Base-by-base conservation (phyloP, 768 basidiomycete genomes). In the Flagelloscypha sp. region DNA sequence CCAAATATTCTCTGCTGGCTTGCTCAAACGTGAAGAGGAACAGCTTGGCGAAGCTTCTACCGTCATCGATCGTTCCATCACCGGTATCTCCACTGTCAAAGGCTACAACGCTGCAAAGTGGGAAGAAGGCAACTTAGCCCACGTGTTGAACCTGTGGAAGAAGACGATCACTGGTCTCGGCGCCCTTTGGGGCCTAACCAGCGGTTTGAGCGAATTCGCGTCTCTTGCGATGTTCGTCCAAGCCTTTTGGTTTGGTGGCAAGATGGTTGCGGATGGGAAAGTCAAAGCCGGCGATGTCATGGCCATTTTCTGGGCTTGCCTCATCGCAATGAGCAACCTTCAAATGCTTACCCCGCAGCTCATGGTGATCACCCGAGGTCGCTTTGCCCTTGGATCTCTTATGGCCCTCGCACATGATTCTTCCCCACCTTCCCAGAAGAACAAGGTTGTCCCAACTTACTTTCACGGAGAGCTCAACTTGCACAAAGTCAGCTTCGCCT, bases 31-130 rank as follows among this genome's bases (percentile, higher is more conserved):
- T 17, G 90, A 97, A 47, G 78, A 84, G 30, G 51, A 62, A 0
- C 69, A 79, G 12, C 74, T 79, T 4, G 76, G 79, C 6, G 61
- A 66, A n/a, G 84, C 84, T 0, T 83, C n/a, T n/a, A n/a, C n/a
- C n/a, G n/a, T n/a, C n/a, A n/a, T n/a, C n/a, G 24, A 61, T 61
- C 2, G 49, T 51, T 76, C 84, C 68, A 2, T 13, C 43, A 48
- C 27, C 53, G 56, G n/a, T n/a, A n/a, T n/a, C n/a, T n/a, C n/a
- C n/a, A n/a, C n/a, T n/a, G n/a, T 97, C n/a, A n/a, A n/a, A n/a
- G n/a, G n/a, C n/a, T n/a, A n/a, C n/a, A n/a, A n/a, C n/a, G n/a
- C n/a, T n/a, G n/a, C n/a, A n/a, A n/a, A n/a, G n/a, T n/a, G n/a
- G n/a, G n/a, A n/a, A n/a, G n/a, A n/a, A n/a, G n/a, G n/a, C n/a